phyloP scores from a whole-genome alignment of 78 protist genomes.

The Emiliania huxleyi region DNA sequence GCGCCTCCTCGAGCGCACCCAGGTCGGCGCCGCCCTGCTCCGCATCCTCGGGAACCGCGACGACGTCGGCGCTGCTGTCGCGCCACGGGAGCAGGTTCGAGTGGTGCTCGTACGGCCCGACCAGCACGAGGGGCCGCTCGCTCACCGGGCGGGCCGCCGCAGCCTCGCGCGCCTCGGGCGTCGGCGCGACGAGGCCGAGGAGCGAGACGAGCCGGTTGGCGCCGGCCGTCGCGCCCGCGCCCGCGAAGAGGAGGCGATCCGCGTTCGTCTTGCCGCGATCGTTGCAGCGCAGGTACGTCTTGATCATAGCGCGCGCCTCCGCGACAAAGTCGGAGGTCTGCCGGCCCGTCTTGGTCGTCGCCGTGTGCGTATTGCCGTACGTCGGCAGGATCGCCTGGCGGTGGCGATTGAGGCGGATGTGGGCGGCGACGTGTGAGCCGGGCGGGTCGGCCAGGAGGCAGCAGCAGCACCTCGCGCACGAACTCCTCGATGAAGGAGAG shows the following conservation, averaged over 20 bases:
- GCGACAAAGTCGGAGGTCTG: conserved; percentile 61
- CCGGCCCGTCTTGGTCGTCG: conserved; percentile 66
- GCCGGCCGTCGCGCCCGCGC: conserved; percentile 77
- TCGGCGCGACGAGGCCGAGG: conserved; percentile 13
- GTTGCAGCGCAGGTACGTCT: background rate
- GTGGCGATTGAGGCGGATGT: background rate
- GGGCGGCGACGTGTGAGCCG: background rate
- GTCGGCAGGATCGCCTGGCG: conserved; percentile 65
- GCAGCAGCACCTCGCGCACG: conserved; percentile 41
- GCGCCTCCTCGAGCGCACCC: background rate
- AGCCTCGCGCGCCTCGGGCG: background rate
- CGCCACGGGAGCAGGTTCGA: conserved; percentile 91
- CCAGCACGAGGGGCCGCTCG: conserved; percentile 54
- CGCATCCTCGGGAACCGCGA: background rate
- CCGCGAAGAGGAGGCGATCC: conserved; percentile 68
- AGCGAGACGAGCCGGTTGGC: conserved; percentile 47
- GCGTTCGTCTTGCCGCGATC: conserved; percentile 26
- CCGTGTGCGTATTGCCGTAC: conserved; percentile 91
- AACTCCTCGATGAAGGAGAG: conserved; percentile 63
- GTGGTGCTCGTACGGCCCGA: conserved; percentile 91
- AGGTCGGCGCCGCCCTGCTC: background rate
- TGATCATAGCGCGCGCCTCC: conserved; percentile 29
- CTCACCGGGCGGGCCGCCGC: background rate
- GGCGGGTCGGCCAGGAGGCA: no score
- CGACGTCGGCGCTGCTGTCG: conserved; percentile 62